Base-by-base conservation (phyloP, 768 basidiomycete species). In the Antrodiella citrinella region DNA sequence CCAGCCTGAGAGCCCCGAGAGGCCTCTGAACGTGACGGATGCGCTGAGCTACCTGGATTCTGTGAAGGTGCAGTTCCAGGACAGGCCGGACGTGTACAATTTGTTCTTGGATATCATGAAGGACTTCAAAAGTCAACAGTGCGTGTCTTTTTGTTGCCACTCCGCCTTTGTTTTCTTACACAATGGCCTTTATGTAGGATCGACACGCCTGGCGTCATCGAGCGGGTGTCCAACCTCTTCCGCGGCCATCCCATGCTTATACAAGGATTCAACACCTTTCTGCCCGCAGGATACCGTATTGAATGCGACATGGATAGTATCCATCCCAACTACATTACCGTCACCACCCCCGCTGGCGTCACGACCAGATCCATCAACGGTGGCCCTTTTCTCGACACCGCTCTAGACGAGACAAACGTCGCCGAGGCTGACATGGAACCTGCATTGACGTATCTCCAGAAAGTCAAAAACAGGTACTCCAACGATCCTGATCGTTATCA, bases 181-280 rank as follows among this genome's bases (percentile, higher is more conserved):
- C 40, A 4, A 26, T 44, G 47, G 47, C 44, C n/a, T 39, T 19
- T 50, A 54, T 7, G 11, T 62, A 95, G 94, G 30, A 97, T 99
- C 65, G 94, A 97, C 67, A 99, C 95, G 0, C 95, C 95, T 0
- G 93, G 92, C 30, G 95, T 99, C 44, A 99, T 99, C 61, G 84
- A 84, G 61, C 90, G 94, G 47, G 95, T 97, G 23, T 95, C 94
- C 1, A 79, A 84, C 45, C 81, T 99, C 21, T 98, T 99, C 71
- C 80, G 83, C 50, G 91, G 90, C 1, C 91, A 96, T 60, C 90
- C 91, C 0, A 63, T 72, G 4, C 85, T 99, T 53, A 97, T 99
- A 43, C 91, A 95, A 66, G 94, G 94, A 9, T 99, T 99, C 77
- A 98, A 97, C 69, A 96, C 93, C 0, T 99, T 98, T 69, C 77